Conservation (phyloP, 1,284 basidiomycete species). For the Ustilago xerochloae region DNA sequence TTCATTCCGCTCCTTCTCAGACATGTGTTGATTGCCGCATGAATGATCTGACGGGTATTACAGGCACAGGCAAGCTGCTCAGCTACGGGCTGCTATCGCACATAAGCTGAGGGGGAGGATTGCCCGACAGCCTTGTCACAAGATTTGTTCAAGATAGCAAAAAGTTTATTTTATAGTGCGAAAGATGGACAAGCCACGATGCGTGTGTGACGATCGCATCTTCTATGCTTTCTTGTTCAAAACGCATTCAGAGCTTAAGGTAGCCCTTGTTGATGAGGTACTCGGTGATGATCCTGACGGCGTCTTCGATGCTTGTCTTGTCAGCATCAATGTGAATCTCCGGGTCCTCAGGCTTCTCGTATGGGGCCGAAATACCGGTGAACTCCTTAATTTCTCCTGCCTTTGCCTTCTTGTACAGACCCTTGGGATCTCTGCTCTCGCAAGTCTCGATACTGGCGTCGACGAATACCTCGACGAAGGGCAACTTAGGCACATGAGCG, state of each 20-base stretch:
- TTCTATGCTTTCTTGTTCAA: too few relatives aligned
- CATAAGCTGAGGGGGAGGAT: too few relatives aligned
- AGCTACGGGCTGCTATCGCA: too few relatives aligned
- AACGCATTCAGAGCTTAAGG: conserved; percentile 52
- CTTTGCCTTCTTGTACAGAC: conserved; percentile 95
- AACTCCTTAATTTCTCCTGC: conserved; percentile 98
- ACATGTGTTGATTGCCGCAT: too few relatives aligned
- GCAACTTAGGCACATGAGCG: conserved; percentile 73
- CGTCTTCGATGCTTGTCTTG: conserved; percentile 80
- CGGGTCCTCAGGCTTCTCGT: conserved; percentile 85
- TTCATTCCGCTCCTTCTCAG: too few relatives aligned
- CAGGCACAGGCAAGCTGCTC: too few relatives aligned
- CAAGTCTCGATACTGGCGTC: conserved; percentile 90
- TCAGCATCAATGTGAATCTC: conserved; percentile 95
- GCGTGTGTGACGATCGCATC: too few relatives aligned
- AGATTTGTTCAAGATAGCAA: too few relatives aligned
- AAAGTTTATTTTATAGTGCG: too few relatives aligned
- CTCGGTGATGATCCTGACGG: conserved; percentile 82
- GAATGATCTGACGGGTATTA: too few relatives aligned
- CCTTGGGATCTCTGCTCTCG: conserved; percentile 95
- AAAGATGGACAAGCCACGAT: too few relatives aligned
- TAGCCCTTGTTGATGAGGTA: conserved; percentile 77
- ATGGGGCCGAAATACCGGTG: conserved; percentile 96
- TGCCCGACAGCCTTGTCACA: too few relatives aligned
- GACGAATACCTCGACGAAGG: conserved; percentile 90